Conservation (phyloP, 441 rosid genomes). For the Euphorbia schlechtendalii region DNA sequence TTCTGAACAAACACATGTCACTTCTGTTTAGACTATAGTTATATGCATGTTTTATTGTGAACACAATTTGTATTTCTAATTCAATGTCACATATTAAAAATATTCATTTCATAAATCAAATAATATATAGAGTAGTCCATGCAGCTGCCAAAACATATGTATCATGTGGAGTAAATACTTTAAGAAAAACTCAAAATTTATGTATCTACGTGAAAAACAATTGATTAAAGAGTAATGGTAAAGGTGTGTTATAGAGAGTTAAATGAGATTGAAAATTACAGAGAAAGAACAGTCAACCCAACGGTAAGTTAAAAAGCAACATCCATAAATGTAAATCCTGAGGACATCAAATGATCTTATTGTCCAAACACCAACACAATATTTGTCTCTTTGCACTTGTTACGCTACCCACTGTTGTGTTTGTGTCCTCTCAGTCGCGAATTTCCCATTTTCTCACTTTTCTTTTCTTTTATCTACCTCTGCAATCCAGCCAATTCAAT, state of each 20-base stretch:
- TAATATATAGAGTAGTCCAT: too few species aligned
- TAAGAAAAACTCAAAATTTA: too few species aligned
- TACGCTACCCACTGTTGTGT: not conserved
- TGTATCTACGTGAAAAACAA: too few species aligned
- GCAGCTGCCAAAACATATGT: too few species aligned
- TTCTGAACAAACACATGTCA: too few species aligned
- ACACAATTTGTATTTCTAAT: too few species aligned
- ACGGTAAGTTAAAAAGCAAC: constrained; percentile 17
- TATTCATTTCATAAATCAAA: too few species aligned
- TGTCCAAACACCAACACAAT: not conserved
- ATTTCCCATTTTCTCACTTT: constrained; percentile 26
- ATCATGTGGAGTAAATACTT: too few species aligned
- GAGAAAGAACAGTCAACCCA: not conserved
- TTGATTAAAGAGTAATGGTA: not conserved
- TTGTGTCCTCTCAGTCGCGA: not conserved
- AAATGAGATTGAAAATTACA: not conserved
- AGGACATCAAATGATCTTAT: not conserved
- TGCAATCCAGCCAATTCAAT: not conserved
- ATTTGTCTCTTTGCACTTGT: constrained; percentile 15
- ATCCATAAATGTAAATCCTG: not conserved
- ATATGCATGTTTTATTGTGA: too few species aligned
- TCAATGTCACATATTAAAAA: too few species aligned
- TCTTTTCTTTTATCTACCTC: not conserved
- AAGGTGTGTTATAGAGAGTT: not conserved
- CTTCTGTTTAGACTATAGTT: too few species aligned